A percentile compares a stretch with the other conserved stretches of the same genome.
Evolutionary conservation across 495 filamentous ascomycete genomes (phyloP).

Genomic region (Aspergillus bertholletiae): DNA sequence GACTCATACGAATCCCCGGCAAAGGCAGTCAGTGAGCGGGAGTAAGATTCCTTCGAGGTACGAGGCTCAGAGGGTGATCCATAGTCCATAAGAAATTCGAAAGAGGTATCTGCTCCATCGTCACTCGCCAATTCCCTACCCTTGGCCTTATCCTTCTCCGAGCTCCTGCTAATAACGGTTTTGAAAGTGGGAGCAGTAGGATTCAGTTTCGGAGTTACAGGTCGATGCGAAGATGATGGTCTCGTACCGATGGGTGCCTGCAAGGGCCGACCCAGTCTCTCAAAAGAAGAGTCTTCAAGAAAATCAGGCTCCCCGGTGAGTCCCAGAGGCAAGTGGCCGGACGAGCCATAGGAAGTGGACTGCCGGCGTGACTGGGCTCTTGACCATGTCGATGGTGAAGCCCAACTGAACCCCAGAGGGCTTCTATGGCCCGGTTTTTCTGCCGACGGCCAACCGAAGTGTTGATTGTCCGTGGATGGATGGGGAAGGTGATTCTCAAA

Average conservation of each 20-base stretch:
- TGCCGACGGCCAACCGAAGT: constrained; percentile 59
- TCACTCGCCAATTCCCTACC: constrained; percentile 34
- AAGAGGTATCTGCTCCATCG: constrained; percentile 31
- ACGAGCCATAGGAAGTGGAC: constrained; percentile 54
- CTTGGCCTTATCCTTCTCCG: constrained; percentile 37
- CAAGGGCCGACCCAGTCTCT: constrained; percentile 43
- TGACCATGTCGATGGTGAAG: constrained; percentile 52
- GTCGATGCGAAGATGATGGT: constrained; percentile 50
- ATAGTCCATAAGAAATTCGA: constrained; percentile 43
- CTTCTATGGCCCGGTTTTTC: constrained; percentile 52
- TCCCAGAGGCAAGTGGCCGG: constrained; percentile 49
- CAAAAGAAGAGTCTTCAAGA: constrained; percentile 35
- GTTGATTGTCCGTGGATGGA: constrained; percentile 74
- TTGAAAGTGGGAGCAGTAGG: constrained; percentile 59
- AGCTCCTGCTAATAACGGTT: constrained; percentile 44
- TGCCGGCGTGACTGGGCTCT: constrained; percentile 52
- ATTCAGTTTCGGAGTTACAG: constrained; percentile 57
- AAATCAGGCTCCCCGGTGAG: constrained; percentile 47
- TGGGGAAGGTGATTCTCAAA: constrained; percentile 68
- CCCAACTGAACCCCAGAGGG: constrained; percentile 58
- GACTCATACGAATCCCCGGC: constrained; percentile 72
- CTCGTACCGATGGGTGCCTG: constrained; percentile 55
- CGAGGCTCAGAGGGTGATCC: constrained; percentile 61
- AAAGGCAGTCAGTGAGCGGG: constrained; percentile 58
- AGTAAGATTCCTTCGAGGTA: constrained; percentile 50